Evolutionary conservation across 768 basidiomycete genomes (phyloP).

Genomic region (Pleurotus platypus): DNA sequence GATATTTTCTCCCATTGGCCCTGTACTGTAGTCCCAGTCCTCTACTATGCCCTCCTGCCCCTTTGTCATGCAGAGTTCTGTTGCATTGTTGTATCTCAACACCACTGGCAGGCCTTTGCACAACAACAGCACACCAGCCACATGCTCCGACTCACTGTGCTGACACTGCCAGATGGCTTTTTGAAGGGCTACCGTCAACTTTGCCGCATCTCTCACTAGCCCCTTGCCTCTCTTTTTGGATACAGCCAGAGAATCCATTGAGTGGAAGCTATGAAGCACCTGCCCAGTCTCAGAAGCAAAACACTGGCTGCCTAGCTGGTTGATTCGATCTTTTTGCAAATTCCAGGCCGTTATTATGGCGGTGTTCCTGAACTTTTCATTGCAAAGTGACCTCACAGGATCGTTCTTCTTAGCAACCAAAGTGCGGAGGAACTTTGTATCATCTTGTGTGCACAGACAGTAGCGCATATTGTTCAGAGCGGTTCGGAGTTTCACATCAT

Average conservation of each 20-base stretch:
- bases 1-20: slow-evolving; percentile 20
- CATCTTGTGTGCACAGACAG: slow-evolving; percentile 18
- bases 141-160: slow-evolving; percentile 18
- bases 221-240: background rate
- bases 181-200: slow-evolving; percentile 11
- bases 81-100: slow-evolving; percentile 26
- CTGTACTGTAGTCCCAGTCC: slow-evolving; percentile 17
- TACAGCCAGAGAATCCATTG: slow-evolving; percentile 4
- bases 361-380: slow-evolving; percentile 15
- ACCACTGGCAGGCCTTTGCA: slow-evolving; percentile 30
- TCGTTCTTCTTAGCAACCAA: slow-evolving; percentile 7
- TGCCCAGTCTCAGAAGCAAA: slow-evolving; percentile 20
- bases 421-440: slow-evolving; percentile 17
- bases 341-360: slow-evolving; percentile 21
- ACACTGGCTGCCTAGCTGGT: slow-evolving; percentile 14
- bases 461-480: slow-evolving; percentile 23
- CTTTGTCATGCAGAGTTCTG: slow-evolving; percentile 28
- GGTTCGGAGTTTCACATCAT: slow-evolving; percentile 16
- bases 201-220: background rate
- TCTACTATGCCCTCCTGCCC: slow-evolving; percentile 26
- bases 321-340: slow-evolving; percentile 19
- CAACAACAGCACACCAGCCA: slow-evolving; percentile 23
- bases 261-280: slow-evolving; percentile 9
- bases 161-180: slow-evolving; percentile 18
- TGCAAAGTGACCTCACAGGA: background rate